Evolutionary conservation across 768 basidiomycete species (phyloP).

Genomic region (Russula abietina): DNA sequence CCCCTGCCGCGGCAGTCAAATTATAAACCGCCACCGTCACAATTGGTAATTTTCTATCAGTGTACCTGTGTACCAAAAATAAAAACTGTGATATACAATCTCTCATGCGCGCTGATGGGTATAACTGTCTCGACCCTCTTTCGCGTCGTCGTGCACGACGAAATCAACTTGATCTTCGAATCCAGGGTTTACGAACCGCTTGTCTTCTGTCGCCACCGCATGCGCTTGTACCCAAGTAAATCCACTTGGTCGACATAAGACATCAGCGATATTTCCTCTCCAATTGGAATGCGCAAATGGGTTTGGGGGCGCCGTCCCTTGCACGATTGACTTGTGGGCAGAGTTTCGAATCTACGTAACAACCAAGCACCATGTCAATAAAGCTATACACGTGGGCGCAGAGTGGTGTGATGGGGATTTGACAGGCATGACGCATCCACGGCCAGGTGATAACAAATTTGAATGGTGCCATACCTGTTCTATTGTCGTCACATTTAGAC

Average conservation of each 20-base stretch:
- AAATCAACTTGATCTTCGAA: slow-evolving; percentile 28
- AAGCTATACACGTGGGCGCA: slow-evolving; percentile 20
- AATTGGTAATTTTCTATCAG: too few relatives aligned
- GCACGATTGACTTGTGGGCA: slow-evolving; percentile 65
- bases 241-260: slow-evolving; percentile 75
- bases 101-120: background rate
- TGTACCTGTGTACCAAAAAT: too few relatives aligned
- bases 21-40: background rate
- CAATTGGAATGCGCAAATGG: slow-evolving; percentile 81
- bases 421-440: slow-evolving; percentile 6
- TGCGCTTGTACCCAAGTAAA: slow-evolving; percentile 71
- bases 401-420: slow-evolving; percentile 12
- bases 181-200: slow-evolving; percentile 70
- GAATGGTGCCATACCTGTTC: slow-evolving; percentile 58
- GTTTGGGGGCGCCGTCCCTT: slow-evolving; percentile 66
- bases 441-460: slow-evolving; percentile 21
- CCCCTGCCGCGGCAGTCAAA: slow-evolving; percentile 13
- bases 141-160: slow-evolving; percentile 16
- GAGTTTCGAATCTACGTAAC: slow-evolving; percentile 69
- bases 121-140: slow-evolving; percentile 10
- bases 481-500: slow-evolving; percentile 91
- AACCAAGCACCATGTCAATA: slow-evolving; percentile 18
- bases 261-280: slow-evolving; percentile 64
- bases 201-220: slow-evolving; percentile 62
- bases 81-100: background rate